Percentiles rank a stretch among this genome's conserved stretches.
Conservation (phyloP, 2,329 filamentous ascomycete species). For the Gaeumannomyces tritici region DNA sequence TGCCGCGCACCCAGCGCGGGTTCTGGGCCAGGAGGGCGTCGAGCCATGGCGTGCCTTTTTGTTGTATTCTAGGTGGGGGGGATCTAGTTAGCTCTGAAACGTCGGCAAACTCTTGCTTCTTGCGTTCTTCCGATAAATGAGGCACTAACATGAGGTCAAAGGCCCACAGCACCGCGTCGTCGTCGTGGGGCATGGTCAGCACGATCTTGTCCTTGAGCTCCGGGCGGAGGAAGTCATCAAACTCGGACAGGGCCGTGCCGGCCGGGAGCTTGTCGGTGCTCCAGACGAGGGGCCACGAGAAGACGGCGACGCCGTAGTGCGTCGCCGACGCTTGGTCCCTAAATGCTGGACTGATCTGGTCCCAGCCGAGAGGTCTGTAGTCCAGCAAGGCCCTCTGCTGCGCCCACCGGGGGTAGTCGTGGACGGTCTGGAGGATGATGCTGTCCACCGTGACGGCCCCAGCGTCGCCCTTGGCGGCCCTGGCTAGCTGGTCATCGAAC, state of each 20-base stretch:
- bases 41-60: conserved; percentile 36
- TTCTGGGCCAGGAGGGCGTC: conserved; percentile 36
- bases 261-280: conserved; percentile 22
- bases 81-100: no score
- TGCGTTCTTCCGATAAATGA: no score
- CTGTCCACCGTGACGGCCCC: conserved; percentile 32
- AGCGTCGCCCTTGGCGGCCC: not conserved
- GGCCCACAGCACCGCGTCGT: conserved; percentile 43
- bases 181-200: conserved; percentile 47
- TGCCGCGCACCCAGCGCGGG: conserved; percentile 43
- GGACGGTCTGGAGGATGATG: conserved; percentile 37
- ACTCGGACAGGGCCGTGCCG: conserved; percentile 25
- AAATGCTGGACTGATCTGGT: conserved; percentile 28
- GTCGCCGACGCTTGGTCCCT: conserved; percentile 28
- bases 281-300: conserved; percentile 25
- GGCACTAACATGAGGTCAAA: conserved; percentile 36
- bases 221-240: conserved; percentile 32
- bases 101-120: no score
- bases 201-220: conserved; percentile 43
- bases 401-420: conserved; percentile 43
- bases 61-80: conserved; percentile 14
- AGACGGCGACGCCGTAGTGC: conserved; percentile 30
- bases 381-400: conserved; percentile 32
- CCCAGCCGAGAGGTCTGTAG: conserved; percentile 37
- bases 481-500: conserved; percentile 34